A percentile compares a stretch with the other conserved stretches of the same genome.
These are phyloP conservation scores for Colletotrichum tanaceti DNA, from an alignment of 2,329 filamentous ascomycete genomes.

Conservation along the genomic window DNA sequence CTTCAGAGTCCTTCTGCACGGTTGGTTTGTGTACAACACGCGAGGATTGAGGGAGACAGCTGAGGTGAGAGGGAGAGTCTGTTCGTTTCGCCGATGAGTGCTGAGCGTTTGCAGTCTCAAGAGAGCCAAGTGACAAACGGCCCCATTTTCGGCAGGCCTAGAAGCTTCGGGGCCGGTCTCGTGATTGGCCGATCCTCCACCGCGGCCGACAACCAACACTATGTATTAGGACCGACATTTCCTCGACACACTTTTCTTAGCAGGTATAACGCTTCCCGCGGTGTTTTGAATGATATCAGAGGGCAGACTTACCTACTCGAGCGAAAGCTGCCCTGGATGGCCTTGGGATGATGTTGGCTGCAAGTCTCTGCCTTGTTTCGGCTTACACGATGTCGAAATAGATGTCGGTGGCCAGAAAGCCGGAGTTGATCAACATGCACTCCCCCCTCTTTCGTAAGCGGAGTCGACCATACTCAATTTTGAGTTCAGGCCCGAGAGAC, in stretches of 20 bases:
- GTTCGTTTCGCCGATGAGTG: background rate
- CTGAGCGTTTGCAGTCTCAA: conserved; percentile 1
- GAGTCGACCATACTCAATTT: too few relatives aligned
- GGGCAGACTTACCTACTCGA: background rate
- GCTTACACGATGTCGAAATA: too few relatives aligned
- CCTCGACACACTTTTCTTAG: background rate
- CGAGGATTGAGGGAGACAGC: background rate
- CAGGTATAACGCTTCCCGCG: background rate
- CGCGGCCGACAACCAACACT: background rate
- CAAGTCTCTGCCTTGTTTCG: too few relatives aligned
- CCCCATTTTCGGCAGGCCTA: conserved; percentile 10
- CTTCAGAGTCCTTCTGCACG: too few relatives aligned
- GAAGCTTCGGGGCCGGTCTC: conserved; percentile 14
- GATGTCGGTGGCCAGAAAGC: too few relatives aligned
- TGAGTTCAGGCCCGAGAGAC: too few relatives aligned
- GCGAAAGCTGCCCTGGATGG: background rate
- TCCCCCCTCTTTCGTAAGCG: too few relatives aligned
- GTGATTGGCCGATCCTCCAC: conserved; percentile 22
- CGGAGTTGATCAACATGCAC: too few relatives aligned
- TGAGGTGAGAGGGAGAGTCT: background rate
- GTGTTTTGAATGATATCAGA: background rate
- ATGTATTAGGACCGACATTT: background rate
- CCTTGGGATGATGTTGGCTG: background rate
- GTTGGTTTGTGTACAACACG: background rate
- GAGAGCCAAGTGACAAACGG: conserved; percentile 6